phyloP scores from a whole-genome alignment of 2,329 filamentous ascomycete species.

The Boeremia exigua region DNA sequence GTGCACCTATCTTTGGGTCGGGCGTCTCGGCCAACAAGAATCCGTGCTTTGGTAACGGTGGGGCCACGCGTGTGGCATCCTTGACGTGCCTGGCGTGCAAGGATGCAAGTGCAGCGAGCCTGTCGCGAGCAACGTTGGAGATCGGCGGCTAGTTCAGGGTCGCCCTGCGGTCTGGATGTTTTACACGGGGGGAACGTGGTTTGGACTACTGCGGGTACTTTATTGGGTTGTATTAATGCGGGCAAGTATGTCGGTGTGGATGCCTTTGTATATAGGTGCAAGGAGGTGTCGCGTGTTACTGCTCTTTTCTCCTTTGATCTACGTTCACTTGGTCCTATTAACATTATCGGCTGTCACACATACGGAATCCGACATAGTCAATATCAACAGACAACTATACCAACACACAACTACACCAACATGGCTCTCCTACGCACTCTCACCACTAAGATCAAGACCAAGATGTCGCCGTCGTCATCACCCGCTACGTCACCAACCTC shows the following conservation, averaged over 20 bases:
- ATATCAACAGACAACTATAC: conserved; percentile 1
- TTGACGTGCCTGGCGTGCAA: conserved; percentile 15
- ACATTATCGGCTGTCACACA: neutral
- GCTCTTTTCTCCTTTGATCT: conserved; percentile 1
- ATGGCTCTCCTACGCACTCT: conserved; percentile 42
- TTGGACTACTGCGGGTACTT: conserved; percentile 20
- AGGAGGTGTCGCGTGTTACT: conserved; percentile 10
- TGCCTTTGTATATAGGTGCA: conserved; percentile 16
- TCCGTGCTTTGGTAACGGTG: conserved; percentile 7
- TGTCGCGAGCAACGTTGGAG: conserved; percentile 16
- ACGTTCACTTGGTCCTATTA: neutral
- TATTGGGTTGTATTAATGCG: conserved; percentile 19
- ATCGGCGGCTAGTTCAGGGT: conserved; percentile 19
- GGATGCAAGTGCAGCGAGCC: conserved; percentile 2
- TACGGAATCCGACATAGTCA: neutral
- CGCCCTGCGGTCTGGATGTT: conserved; percentile 19
- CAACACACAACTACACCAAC: neutral
- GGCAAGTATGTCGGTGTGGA: conserved; percentile 13
- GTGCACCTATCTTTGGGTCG: neutral
- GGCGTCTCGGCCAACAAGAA: conserved; percentile 14
- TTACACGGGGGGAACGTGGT: conserved; percentile 17
- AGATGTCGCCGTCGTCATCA: conserved; percentile 33
- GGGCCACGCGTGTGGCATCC: conserved; percentile 10
- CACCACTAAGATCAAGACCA: conserved; percentile 40
- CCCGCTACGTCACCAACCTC: conserved; percentile 32